A percentile compares a stretch with the other conserved stretches of the same genome.
phyloP scores from a whole-genome alignment of 805 yeast species.

The Alloascoidea africana region DNA sequence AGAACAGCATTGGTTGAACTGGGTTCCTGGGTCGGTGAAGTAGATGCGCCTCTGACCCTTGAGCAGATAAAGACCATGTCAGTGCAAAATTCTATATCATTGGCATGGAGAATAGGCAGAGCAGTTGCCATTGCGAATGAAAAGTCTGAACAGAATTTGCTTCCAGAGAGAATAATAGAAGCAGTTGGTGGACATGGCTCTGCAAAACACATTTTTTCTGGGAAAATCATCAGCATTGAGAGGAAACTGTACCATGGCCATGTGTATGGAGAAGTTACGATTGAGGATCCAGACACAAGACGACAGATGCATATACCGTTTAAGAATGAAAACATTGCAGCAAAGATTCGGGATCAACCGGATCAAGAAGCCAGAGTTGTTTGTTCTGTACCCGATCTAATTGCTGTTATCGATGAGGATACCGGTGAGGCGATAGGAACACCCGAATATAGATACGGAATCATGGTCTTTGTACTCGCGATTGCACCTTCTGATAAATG shows the following conservation, averaged over 20 bases:
- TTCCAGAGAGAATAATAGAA: slow-evolving; percentile 22
- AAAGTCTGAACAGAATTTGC: slow-evolving; percentile 19
- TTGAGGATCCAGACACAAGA: slow-evolving; percentile 16
- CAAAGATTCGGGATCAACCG: slow-evolving; percentile 13
- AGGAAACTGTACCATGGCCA: slow-evolving; percentile 26
- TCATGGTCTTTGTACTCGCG: slow-evolving; percentile 26
- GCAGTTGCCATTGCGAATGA: slow-evolving; percentile 25
- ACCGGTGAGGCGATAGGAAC: slow-evolving; percentile 32
- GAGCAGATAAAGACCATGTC: slow-evolving; percentile 16
- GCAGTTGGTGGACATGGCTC: slow-evolving; percentile 19
- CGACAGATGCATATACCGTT: slow-evolving; percentile 23
- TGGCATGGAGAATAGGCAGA: slow-evolving; percentile 33
- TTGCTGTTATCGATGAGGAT: slow-evolving; percentile 25
- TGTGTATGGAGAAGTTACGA: slow-evolving; percentile 27
- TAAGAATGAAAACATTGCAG: slow-evolving; percentile 30
- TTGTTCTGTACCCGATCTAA: slow-evolving; percentile 30
- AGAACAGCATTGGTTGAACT: slow-evolving; percentile 27
- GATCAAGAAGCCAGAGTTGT: slow-evolving; percentile 15
- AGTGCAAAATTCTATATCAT: slow-evolving; percentile 21
- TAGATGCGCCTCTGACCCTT: slow-evolving; percentile 20
- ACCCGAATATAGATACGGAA: slow-evolving; percentile 30
- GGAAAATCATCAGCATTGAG: slow-evolving; percentile 29
- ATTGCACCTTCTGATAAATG: slow-evolving; percentile 23
- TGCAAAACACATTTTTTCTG: slow-evolving; percentile 22
- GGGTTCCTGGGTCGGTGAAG: slow-evolving; percentile 25